Percentiles rank a stretch among this genome's conserved stretches.
Conservation (phyloP, 352 stramenopile species). For the Achlya hypogyna region DNA sequence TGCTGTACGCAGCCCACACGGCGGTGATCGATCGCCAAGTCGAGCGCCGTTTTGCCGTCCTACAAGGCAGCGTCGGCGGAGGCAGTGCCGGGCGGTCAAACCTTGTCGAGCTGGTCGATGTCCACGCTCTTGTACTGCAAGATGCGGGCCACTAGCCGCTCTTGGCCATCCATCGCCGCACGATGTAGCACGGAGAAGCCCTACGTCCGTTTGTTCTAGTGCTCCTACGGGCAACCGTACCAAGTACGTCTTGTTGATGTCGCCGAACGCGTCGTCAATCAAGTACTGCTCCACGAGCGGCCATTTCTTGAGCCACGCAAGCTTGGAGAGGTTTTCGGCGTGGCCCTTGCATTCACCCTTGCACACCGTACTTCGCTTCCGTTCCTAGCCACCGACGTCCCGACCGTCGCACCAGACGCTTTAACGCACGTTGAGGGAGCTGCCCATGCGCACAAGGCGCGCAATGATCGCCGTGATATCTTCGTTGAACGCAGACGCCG, state of each 20-base stretch:
- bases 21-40: constrained; percentile 1
- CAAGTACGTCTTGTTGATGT: constrained; percentile 20
- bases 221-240: background rate
- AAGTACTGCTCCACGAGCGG: background rate
- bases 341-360: constrained; percentile 19
- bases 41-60: constrained; percentile 8
- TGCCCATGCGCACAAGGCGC: background rate
- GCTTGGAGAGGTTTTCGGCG: background rate
- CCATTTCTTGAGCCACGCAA: constrained; percentile 7
- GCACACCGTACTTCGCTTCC: constrained; percentile 1
- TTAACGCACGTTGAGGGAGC: constrained; percentile 4
- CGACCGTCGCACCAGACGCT: background rate
- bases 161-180: background rate
- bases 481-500: background rate
- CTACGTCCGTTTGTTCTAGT: background rate
- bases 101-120: constrained; percentile 15
- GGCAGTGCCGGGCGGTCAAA: background rate
- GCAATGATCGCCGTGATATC: constrained; percentile 3
- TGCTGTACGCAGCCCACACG: constrained; percentile 11
- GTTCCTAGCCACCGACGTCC: background rate
- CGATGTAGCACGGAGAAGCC: background rate
- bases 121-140: constrained; percentile 5
- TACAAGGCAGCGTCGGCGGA: background rate
- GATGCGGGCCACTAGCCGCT: background rate
- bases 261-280: background rate